These are phyloP conservation scores for Exophiala oligosperma DNA, from an alignment of 2,329 filamentous ascomycete species.

Conservation along the genomic window DNA sequence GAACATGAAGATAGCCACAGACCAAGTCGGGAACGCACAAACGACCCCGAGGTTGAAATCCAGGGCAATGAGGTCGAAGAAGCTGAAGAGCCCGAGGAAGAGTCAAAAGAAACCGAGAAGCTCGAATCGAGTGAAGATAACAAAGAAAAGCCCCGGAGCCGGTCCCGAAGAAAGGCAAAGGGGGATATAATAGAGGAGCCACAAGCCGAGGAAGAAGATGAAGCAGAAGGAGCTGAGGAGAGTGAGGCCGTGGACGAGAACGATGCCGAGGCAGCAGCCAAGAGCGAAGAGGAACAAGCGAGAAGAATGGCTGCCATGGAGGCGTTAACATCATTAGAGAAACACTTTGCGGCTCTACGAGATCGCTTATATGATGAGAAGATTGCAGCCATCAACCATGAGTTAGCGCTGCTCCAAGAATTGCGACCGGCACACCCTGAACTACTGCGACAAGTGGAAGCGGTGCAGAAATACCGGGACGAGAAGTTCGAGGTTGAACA, in stretches of 20 bases:
- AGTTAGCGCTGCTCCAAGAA: constrained; percentile 61
- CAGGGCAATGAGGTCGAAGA: constrained; percentile 44
- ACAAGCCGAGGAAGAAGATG: constrained; percentile 52
- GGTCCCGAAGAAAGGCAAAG: constrained; percentile 40
- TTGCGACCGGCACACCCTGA: constrained; percentile 76
- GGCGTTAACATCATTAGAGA: constrained; percentile 76
- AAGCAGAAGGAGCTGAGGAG: constrained; percentile 47
- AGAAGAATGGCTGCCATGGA: constrained; percentile 79
- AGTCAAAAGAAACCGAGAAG: constrained; percentile 44
- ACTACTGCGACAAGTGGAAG: constrained; percentile 85
- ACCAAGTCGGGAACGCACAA: constrained; percentile 34
- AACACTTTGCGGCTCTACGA: constrained; percentile 82
- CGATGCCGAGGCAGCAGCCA: constrained; percentile 46
- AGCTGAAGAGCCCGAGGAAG: constrained; percentile 45
- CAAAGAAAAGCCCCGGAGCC: constrained; percentile 47
- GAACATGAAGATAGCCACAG: constrained; percentile 29
- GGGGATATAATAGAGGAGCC: constrained; percentile 41
- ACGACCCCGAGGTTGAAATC: constrained; percentile 33
- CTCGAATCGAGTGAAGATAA: constrained; percentile 65
- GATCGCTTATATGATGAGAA: constrained; percentile 83
- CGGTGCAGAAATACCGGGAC: constrained; percentile 77
- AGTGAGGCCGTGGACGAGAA: constrained; percentile 46
- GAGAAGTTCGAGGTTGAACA: constrained; percentile 77
- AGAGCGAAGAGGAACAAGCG: constrained; percentile 60
- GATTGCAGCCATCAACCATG: constrained; percentile 73